Percentiles rank a stretch among this genome's conserved stretches.
These are phyloP conservation scores for Quercus parvula DNA, from an alignment of 306 rosid species.

Conservation along the genomic window DNA sequence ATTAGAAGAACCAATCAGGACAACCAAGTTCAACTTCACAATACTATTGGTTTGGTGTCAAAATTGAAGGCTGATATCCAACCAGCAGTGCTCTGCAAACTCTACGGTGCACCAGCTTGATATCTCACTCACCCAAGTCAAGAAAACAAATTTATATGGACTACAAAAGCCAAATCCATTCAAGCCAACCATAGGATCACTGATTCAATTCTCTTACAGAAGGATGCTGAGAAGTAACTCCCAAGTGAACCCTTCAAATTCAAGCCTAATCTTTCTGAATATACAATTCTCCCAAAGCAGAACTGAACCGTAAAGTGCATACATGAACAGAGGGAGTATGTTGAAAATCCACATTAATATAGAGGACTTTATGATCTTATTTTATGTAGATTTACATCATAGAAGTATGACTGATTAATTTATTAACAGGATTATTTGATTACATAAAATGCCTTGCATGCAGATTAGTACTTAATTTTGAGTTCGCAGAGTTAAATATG, in stretches of 20 bases:
- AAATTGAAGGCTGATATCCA: constrained; percentile 10
- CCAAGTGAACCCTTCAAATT: not conserved
- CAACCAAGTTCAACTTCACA: constrained; percentile 17
- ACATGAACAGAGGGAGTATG: not conserved
- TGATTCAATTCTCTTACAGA: constrained; percentile 17
- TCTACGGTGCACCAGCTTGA: not conserved
- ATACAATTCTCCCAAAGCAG: not conserved
- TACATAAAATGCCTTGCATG: not conserved
- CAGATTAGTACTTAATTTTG: not conserved
- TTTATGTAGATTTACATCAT: not conserved
- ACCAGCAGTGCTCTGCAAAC: constrained; percentile 6
- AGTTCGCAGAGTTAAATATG: no score
- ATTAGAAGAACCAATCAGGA: constrained; percentile 6
- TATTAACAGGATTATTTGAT: not conserved
- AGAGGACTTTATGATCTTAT: not conserved
- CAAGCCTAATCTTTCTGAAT: constrained; percentile 1
- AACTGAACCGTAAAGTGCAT: not conserved
- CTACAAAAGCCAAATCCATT: constrained; percentile 16
- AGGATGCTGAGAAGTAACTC: not conserved
- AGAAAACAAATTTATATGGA: not conserved
- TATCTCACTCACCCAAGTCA: constrained; percentile 5
- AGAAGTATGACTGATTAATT: not conserved
- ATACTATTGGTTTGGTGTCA: constrained; percentile 1
- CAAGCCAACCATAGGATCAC: constrained; percentile 7
- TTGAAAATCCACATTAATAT: not conserved